Evolutionary conservation across 371 early-diverging fungal genomes (phyloP).

Genomic region (Rozella allomycis): DNA sequence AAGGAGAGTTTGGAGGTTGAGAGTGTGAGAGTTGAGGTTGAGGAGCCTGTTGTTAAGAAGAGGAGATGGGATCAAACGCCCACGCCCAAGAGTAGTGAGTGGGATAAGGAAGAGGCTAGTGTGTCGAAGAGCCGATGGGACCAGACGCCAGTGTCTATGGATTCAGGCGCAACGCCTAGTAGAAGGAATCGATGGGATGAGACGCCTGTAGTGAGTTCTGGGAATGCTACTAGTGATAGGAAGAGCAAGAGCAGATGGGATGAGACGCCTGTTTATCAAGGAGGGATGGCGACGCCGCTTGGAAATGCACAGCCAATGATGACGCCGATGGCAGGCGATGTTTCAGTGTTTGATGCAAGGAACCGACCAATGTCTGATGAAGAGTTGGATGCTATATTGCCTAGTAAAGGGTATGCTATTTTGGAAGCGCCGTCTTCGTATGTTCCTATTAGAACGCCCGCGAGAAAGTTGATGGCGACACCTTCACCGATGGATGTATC

Average conservation of each 20-base stretch:
- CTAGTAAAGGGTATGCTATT: conserved; percentile 68
- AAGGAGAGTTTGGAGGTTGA: conserved; percentile 25
- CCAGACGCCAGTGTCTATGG: conserved; percentile 36
- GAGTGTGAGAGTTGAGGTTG: conserved; percentile 14
- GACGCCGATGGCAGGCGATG: conserved; percentile 43
- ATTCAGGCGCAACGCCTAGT: conserved; percentile 13
- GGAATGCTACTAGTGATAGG: conserved; percentile 45
- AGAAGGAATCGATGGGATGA: conserved; percentile 38
- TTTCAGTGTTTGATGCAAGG: conserved; percentile 38
- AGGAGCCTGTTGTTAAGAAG: conserved; percentile 22
- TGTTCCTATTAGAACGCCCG: conserved; percentile 81
- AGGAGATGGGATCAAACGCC: conserved; percentile 71
- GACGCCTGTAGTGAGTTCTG: conserved; percentile 28
- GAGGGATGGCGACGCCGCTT: conserved; percentile 42
- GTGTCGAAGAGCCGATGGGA: conserved; percentile 31
- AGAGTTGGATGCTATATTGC: conserved; percentile 80
- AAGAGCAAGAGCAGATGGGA: conserved; percentile 54
- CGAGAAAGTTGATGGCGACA: conserved; percentile 79
- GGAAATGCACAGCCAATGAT: conserved; percentile 40
- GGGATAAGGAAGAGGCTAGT: conserved; percentile 31
- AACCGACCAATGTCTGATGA: conserved; percentile 71
- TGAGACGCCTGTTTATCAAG: conserved; percentile 41
- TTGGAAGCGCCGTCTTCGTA: conserved; percentile 73
- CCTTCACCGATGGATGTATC: conserved; percentile 52
- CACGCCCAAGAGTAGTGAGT: conserved; percentile 30